Percentiles rank a stretch among this genome's conserved stretches.
phyloP scores from a whole-genome alignment of 176 grass and related monocot species.

The Eragrostis nindensis region DNA sequence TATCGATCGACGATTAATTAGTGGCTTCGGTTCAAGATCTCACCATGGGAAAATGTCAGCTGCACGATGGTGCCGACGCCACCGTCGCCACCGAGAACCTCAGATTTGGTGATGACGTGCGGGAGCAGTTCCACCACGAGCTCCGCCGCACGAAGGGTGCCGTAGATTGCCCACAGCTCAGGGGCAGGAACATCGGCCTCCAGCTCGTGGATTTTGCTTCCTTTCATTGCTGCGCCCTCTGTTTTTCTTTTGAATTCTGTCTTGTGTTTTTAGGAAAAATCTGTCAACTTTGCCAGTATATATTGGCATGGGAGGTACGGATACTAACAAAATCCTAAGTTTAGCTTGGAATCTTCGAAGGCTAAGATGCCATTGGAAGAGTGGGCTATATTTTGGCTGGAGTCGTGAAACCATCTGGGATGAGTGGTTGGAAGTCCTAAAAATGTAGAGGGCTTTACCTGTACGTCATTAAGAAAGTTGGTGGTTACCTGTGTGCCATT shows the following conservation, averaged over 20 bases:
- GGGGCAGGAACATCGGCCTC: neutral
- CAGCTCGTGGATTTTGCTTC: constrained; percentile 32
- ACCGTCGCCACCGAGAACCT: constrained; percentile 1
- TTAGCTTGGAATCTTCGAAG: constrained; percentile 12
- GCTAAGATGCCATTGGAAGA: constrained; percentile 5
- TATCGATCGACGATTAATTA: neutral
- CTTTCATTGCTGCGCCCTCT: constrained; percentile 24
- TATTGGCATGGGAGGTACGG: neutral
- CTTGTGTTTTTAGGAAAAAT: no score
- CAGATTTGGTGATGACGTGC: neutral
- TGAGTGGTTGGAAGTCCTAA: no score
- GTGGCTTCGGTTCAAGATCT: neutral
- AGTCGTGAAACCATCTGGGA: neutral
- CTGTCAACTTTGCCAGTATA: no score
- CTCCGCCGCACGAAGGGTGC: neutral
- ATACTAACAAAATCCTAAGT: neutral
- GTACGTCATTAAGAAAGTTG: no score
- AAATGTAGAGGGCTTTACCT: no score
- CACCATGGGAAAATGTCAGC: constrained; percentile 38
- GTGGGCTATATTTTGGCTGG: neutral
- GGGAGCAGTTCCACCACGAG: neutral
- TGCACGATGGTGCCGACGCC: constrained; percentile 30
- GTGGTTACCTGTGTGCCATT: no score
- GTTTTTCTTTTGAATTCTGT: no score
- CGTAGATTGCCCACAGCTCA: constrained; percentile 18